Percentiles rank a stretch among this genome's conserved stretches.
Evolutionary conservation across 805 yeast species (phyloP).

Genomic region (Ogataea naganishii): DNA sequence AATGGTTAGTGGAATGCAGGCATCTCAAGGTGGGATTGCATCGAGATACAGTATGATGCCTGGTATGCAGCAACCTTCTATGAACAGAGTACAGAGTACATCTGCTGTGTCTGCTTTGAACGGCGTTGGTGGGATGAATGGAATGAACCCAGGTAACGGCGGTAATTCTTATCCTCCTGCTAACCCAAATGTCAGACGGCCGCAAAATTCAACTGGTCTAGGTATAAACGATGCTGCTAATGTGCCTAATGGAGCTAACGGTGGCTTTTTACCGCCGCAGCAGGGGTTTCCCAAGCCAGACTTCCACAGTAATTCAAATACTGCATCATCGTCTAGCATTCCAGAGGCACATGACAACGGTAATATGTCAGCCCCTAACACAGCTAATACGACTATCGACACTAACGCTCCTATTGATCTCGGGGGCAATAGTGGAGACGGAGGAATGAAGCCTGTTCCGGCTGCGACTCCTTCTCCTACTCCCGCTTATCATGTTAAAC

Average conservation of each 20-base stretch:
- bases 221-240: slow-evolving; percentile 10
- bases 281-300: slow-evolving; percentile 6
- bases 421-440: too few species aligned
- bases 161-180: not conserved
- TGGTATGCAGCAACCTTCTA: slow-evolving; percentile 4
- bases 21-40: slow-evolving; percentile 4
- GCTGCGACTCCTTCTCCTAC: slow-evolving; percentile 25
- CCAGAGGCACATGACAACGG: too few species aligned
- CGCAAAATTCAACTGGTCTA: slow-evolving; percentile 13
- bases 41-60: slow-evolving; percentile 24
- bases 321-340: too few species aligned
- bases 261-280: slow-evolving; percentile 2
- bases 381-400: too few species aligned
- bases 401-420: slow-evolving; percentile 1
- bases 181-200: slow-evolving; percentile 6
- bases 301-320: too few species aligned
- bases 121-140: not conserved
- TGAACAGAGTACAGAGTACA: too few species aligned
- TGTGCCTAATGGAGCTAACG: slow-evolving; percentile 7
- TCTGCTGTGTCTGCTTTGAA: not conserved
- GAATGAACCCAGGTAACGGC: not conserved
- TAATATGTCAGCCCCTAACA: too few species aligned
- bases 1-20: not conserved
- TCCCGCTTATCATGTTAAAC: slow-evolving; percentile 48
- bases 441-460: slow-evolving; percentile 17